A percentile compares a stretch with the other conserved stretches of the same genome.
phyloP scores from a whole-genome alignment of 2,329 filamentous ascomycete genomes.

The Penicillium sp. region DNA sequence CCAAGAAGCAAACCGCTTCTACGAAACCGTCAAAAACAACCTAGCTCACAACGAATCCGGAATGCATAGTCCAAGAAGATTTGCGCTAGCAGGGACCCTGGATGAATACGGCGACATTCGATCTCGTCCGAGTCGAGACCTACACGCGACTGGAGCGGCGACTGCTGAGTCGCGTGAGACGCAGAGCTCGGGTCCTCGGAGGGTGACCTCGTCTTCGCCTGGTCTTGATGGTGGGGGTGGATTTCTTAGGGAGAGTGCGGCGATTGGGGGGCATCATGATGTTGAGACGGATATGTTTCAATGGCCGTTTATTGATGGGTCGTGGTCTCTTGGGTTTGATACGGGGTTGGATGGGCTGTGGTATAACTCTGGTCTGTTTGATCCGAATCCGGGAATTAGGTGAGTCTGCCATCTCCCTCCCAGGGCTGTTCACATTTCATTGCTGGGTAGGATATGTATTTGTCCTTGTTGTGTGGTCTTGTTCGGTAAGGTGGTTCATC shows the following conservation, averaged over 20 bases:
- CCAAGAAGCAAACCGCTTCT: conserved; percentile 37
- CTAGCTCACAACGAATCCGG: conserved; percentile 22
- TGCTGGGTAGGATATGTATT: not conserved
- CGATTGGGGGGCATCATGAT: conserved; percentile 21
- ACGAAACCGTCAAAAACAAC: conserved; percentile 31
- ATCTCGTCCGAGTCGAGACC: conserved; percentile 26
- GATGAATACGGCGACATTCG: conserved; percentile 40
- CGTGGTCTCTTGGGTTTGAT: conserved; percentile 37
- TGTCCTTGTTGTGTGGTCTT: not conserved
- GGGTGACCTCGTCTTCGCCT: conserved; percentile 6
- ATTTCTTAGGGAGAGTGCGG: conserved; percentile 9
- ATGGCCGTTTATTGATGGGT: conserved; percentile 39
- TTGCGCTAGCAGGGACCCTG: conserved; percentile 33
- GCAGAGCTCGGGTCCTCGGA: conserved; percentile 6
- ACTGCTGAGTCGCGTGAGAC: conserved; percentile 12
- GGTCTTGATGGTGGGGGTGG: conserved; percentile 5
- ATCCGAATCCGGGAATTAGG: conserved; percentile 10
- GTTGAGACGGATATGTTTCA: conserved; percentile 37
- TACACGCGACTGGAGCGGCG: conserved; percentile 12
- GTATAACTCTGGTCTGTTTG: conserved; percentile 23
- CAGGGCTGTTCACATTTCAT: too few relatives aligned
- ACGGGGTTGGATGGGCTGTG: conserved; percentile 32
- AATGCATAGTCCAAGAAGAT: conserved; percentile 27
- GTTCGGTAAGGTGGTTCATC: too few relatives aligned
- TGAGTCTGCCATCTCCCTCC: not conserved